Percentiles rank a stretch among this genome's conserved stretches.
Conservation (phyloP, 1,284 basidiomycete species). For the Singerocomus inundabilis region DNA sequence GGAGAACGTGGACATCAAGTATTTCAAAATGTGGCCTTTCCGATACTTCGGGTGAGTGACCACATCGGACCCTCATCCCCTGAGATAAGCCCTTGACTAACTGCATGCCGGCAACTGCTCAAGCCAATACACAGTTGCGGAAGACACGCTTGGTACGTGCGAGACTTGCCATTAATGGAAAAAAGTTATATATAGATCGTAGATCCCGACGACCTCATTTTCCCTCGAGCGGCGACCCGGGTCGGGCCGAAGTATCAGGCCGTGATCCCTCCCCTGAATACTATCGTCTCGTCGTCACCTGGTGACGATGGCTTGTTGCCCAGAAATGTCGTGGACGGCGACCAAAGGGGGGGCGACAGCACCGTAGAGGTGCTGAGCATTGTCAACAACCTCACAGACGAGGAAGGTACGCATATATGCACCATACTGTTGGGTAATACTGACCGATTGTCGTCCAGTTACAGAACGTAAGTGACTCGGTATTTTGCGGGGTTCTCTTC, state of each 20-base stretch:
- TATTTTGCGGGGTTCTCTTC: background rate
- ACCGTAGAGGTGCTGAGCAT: conserved; percentile 71
- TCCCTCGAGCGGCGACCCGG: conserved; percentile 86
- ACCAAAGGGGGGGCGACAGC: conserved; percentile 71
- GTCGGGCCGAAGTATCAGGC: conserved; percentile 88
- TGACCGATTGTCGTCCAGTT: conserved; percentile 19
- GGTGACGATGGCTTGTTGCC: conserved; percentile 21
- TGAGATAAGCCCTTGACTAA: conserved; percentile 7
- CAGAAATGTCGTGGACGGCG: conserved; percentile 21
- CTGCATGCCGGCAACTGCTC: conserved; percentile 14
- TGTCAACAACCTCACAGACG: conserved; percentile 58
- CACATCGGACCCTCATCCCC: background rate
- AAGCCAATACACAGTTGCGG: conserved; percentile 86
- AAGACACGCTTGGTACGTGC: conserved; percentile 80
- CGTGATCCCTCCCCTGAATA: conserved; percentile 45
- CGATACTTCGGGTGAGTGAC: conserved; percentile 87
- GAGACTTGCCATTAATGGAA: conserved; percentile 21
- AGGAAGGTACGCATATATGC: conserved; percentile 54
- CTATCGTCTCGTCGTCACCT: conserved; percentile 37
- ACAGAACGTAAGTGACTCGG: conserved; percentile 27
- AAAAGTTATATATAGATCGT: conserved; percentile 25
- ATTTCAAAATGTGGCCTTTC: conserved; percentile 95
- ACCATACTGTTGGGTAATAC: conserved; percentile 16
- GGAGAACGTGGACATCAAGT: conserved; percentile 72
- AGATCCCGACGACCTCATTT: conserved; percentile 95